Base-by-base conservation (phyloP, 805 yeast genomes). In the Wickerhamomyces sydowiorum region DNA sequence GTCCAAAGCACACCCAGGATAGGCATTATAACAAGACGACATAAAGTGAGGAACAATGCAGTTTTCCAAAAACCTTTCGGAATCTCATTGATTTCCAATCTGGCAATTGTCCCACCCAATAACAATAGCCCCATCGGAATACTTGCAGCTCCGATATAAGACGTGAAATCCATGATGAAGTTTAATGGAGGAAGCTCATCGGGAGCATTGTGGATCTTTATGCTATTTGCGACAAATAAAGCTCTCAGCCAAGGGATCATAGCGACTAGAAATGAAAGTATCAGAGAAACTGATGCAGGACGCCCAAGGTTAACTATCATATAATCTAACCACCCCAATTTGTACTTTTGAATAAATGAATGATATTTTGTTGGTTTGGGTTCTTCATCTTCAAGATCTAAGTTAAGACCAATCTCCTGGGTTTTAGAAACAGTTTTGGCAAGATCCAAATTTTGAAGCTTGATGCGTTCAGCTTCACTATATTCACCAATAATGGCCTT, bases 181-280 rank as follows among this genome's bases (percentile, higher is more conserved):
- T 87, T 87, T 24, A 91, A 67, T 0, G 95, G 90, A 0, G 97
- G 97, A 42, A 71, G 69, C 1, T 72, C 69, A 61, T 91, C 98
- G 0, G 98, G 98, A 0, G 97, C 97, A 39, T 73, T 53, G 7
- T 76, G 83, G 23, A 89, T 72, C 46, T 72, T 61, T 17, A 65
- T 66, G 21, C 63, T 56, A 18, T 76, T 75, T 1, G 54, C 50
- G 9, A 80, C 82, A 56, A 86, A 87, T 15, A 84, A 66, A 0
- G 88, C 82, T 46, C 82, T 78, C 2, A 85, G 65, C 75, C 96
- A 91, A 1, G 96, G 96, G n/a, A 91, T 72, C 85, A 91, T 80
- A 5, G 91, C 75, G 20, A 87, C 68, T 1, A 73, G 66, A 21
- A 90, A 64, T 1, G 91, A 72, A 0, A 80, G 38, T 7, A 90